phyloP scores from a whole-genome alignment of 2,329 filamentous ascomycete species.

The Drechslerella coelobrocha region DNA sequence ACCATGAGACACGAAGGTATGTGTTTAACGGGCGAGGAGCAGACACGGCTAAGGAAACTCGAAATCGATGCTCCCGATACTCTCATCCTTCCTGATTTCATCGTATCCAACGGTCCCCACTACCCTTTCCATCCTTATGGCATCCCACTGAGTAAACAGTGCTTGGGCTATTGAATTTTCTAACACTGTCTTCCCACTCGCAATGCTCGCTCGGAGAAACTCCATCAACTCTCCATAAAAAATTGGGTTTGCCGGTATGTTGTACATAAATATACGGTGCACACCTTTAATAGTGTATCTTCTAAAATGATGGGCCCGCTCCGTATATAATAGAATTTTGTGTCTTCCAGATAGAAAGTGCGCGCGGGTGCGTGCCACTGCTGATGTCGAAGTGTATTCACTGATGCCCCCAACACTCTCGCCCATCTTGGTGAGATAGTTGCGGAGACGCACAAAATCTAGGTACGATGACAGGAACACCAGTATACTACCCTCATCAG shows the following conservation, averaged over 20 bases:
- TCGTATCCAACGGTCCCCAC: conserved; percentile 81
- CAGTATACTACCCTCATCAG: conserved; percentile 71
- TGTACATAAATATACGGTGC: conserved; percentile 85
- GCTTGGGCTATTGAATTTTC: conserved; percentile 63
- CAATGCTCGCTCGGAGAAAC: conserved; percentile 67
- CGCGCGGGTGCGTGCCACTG: conserved; percentile 81
- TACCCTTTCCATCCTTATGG: conserved; percentile 83
- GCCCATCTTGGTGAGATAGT: conserved; percentile 71
- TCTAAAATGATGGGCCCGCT: conserved; percentile 95
- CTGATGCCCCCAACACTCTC: conserved; percentile 79
- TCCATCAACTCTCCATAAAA: conserved; percentile 81
- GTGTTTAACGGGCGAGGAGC: no score
- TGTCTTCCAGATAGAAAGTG: conserved; percentile 87
- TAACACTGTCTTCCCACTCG: conserved; percentile 65
- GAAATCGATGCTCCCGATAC: conserved; percentile 75
- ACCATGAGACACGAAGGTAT: no score
- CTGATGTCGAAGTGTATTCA: conserved; percentile 81
- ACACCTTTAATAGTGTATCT: conserved; percentile 84
- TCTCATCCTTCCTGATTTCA: conserved; percentile 81
- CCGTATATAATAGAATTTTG: conserved; percentile 85
- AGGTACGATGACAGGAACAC: conserved; percentile 93
- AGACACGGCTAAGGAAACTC: conserved; percentile 74
- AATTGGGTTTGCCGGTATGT: conserved; percentile 82
- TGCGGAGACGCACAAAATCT: conserved; percentile 91
- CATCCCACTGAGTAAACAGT: conserved; percentile 88